A percentile compares a stretch with the other conserved stretches of the same genome.
Evolutionary conservation across 495 filamentous ascomycete species (phyloP).

Genomic region (Tuber umbilicatum): DNA sequence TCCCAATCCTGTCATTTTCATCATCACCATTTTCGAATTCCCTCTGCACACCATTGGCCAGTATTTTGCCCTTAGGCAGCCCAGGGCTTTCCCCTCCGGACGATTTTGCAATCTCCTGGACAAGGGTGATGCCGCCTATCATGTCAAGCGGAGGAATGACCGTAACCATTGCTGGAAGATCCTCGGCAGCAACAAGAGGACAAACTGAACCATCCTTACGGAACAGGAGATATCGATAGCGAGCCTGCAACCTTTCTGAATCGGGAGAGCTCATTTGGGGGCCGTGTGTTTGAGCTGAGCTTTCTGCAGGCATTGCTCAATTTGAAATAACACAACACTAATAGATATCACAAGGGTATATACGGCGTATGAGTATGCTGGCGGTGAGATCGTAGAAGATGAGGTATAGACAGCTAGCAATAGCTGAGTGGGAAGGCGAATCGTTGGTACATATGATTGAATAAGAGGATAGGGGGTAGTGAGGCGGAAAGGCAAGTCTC

Average conservation of each 20-base stretch:
- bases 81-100: not conserved
- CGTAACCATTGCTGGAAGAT: slow-evolving; percentile 18
- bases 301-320: slow-evolving; percentile 4
- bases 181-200: slow-evolving; percentile 19
- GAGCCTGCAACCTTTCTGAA: slow-evolving; percentile 5
- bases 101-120: slow-evolving; percentile 25
- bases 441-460: not conserved
- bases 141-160: slow-evolving; percentile 20
- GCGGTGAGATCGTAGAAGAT: slow-evolving; percentile 6
- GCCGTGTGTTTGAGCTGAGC: slow-evolving; percentile 4
- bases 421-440: slow-evolving; percentile 2
- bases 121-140: slow-evolving; percentile 12
- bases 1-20: not conserved
- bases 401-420: slow-evolving; percentile 7
- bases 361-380: slow-evolving; percentile 1
- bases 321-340: slow-evolving; percentile 4
- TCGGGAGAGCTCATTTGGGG: not conserved
- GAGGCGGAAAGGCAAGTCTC: not conserved
- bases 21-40: slow-evolving; percentile 1
- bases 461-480: not conserved
- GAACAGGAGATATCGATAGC: slow-evolving; percentile 24
- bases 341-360: slow-evolving; percentile 1
- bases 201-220: slow-evolving; percentile 18
- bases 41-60: not conserved
- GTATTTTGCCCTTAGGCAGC: not conserved